Conservation (phyloP, 306 rosid genomes). For the Vigna radiata region DNA sequence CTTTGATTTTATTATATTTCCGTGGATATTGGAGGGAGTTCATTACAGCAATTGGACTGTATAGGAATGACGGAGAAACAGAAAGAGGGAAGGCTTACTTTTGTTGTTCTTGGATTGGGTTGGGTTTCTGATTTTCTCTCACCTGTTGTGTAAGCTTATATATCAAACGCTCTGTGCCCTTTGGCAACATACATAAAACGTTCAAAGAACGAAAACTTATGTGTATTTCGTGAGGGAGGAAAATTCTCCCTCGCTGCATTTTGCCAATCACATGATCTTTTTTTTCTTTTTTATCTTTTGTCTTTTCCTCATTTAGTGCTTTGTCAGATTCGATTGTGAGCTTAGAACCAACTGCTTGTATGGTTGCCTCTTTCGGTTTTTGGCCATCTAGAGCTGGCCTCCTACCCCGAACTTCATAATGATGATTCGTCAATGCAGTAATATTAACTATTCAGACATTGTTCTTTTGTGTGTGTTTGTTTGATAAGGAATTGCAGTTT, state of each 20-base stretch:
- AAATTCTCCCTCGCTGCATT: constrained; percentile 51
- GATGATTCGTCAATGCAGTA: constrained; percentile 33
- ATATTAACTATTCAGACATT: constrained; percentile 6
- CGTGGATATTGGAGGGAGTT: constrained; percentile 30
- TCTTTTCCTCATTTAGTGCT: not conserved
- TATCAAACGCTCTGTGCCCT: constrained; percentile 24
- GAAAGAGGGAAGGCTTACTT: not conserved
- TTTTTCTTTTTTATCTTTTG: not conserved
- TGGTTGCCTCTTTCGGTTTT: constrained; percentile 29
- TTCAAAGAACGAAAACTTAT: constrained; percentile 40
- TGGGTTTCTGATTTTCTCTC: constrained; percentile 29
- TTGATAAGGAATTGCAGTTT: not conserved
- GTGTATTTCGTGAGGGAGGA: constrained; percentile 48
- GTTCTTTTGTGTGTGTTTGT: constrained; percentile 1
- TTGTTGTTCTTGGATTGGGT: not conserved
- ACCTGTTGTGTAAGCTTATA: constrained; percentile 36
- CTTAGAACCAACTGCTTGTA: not conserved
- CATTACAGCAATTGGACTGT: constrained; percentile 45
- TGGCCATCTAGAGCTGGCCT: not conserved
- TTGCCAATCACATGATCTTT: constrained; percentile 33
- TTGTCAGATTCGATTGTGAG: not conserved
- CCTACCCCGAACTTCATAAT: constrained; percentile 29
- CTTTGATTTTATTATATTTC: constrained; percentile 32
- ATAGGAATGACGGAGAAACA: constrained; percentile 39
- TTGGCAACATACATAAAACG: constrained; percentile 40